Percentiles rank a stretch among this genome's conserved stretches.
These are phyloP conservation scores for Kazachstania psychrophila DNA, from an alignment of 805 yeast genomes.

Conservation along the genomic window DNA sequence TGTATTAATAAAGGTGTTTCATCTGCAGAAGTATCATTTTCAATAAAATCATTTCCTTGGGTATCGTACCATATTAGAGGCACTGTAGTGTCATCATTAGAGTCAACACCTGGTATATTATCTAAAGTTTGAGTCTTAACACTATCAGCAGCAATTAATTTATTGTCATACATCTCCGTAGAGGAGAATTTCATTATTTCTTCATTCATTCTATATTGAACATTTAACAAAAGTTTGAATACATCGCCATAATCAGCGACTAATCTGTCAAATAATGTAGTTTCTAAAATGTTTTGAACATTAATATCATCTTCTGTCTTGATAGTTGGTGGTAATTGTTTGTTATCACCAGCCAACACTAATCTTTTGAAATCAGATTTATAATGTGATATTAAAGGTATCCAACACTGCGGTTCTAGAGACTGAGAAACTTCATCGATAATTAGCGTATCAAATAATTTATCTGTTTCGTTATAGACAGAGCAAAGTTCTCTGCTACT, in stretches of 20 bases:
- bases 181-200: constrained; percentile 76
- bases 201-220: constrained; percentile 83
- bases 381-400: constrained; percentile 65
- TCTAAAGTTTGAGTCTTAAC: constrained; percentile 44
- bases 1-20: constrained; percentile 11
- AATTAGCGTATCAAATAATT: constrained; percentile 65
- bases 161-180: constrained; percentile 48
- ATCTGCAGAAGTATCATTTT: constrained; percentile 34
- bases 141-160: constrained; percentile 50
- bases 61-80: constrained; percentile 84
- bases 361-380: constrained; percentile 43
- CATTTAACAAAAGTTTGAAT: constrained; percentile 51
- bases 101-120: constrained; percentile 45
- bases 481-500: constrained; percentile 62
- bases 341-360: constrained; percentile 86
- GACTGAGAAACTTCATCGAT: constrained; percentile 96
- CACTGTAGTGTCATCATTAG: constrained; percentile 45
- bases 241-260: constrained; percentile 39
- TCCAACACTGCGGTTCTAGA: constrained; percentile 94
- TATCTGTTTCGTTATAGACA: constrained; percentile 33
- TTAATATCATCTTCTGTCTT: constrained; percentile 42
- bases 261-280: constrained; percentile 75
- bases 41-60: constrained; percentile 78
- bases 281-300: constrained; percentile 41
- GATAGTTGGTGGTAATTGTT: constrained; percentile 86